Percentiles rank a stretch among this genome's conserved stretches.
Evolutionary conservation across 805 yeast genomes (phyloP).

Genomic region (Candida sonorensis): DNA sequence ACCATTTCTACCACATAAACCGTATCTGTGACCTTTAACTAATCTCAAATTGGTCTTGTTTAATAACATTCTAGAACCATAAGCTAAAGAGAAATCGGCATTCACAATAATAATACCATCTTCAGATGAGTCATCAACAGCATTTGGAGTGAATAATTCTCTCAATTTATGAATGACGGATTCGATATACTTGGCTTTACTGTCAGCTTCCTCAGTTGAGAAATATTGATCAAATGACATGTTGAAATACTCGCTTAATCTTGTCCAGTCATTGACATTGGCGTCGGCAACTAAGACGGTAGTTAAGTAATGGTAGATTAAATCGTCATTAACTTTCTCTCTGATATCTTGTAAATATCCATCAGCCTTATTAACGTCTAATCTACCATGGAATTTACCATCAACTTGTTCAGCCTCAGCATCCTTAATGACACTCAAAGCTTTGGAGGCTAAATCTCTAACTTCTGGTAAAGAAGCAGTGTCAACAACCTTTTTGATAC

Average conservation of each 20-base stretch:
- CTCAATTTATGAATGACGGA: slow-evolving; percentile 41
- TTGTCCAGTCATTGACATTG: slow-evolving; percentile 69
- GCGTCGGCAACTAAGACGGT: slow-evolving; percentile 52
- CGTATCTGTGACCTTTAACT: slow-evolving; percentile 92
- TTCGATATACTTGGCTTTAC: slow-evolving; percentile 35
- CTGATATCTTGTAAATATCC: slow-evolving; percentile 31
- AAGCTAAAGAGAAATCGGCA: slow-evolving; percentile 91
- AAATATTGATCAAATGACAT: slow-evolving; percentile 31
- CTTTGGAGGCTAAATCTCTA: slow-evolving; percentile 86
- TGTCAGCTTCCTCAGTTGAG: slow-evolving; percentile 27
- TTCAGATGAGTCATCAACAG: slow-evolving; percentile 52
- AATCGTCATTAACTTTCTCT: slow-evolving; percentile 28
- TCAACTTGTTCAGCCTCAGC: slow-evolving; percentile 66
- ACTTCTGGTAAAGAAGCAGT: slow-evolving; percentile 96
- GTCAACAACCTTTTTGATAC: slow-evolving; percentile 78
- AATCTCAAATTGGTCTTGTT: slow-evolving; percentile 87
- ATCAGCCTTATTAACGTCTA: slow-evolving; percentile 47
- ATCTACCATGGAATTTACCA: slow-evolving; percentile 73
- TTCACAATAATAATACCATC: slow-evolving; percentile 91
- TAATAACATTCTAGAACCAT: slow-evolving; percentile 94
- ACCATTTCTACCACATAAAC: slow-evolving; percentile 97
- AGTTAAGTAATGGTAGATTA: slow-evolving; percentile 41
- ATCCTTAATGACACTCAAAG: slow-evolving; percentile 70
- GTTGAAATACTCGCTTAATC: slow-evolving; percentile 48
- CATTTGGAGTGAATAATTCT: slow-evolving; percentile 46